Evolutionary conservation across 2,329 filamentous ascomycete species (phyloP).

Genomic region (Sporothrix pseudoabietina): DNA sequence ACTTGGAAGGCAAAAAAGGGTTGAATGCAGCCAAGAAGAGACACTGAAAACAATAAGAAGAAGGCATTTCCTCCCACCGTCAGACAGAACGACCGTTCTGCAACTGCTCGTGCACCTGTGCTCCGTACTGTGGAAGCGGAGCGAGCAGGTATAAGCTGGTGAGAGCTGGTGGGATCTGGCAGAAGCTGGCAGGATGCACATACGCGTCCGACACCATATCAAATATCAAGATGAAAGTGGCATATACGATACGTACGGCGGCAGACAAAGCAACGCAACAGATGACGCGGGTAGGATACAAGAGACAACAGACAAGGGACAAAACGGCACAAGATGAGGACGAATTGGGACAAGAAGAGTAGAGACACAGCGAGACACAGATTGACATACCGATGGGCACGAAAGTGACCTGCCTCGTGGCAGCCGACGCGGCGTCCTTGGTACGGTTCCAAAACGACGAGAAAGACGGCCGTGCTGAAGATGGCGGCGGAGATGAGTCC

Average conservation of each 20-base stretch:
- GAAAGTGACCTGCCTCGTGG: slow-evolving; percentile 43
- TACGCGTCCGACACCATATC: background rate
- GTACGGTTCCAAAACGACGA: slow-evolving; percentile 51
- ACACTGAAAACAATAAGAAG: too few relatives aligned
- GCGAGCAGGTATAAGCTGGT: background rate
- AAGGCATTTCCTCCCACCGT: background rate
- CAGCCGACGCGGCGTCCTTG: slow-evolving; percentile 43
- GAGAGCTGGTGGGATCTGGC: background rate
- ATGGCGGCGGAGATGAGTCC: slow-evolving; percentile 23
- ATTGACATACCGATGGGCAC: slow-evolving; percentile 38
- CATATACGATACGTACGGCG: background rate
- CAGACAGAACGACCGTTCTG: background rate
- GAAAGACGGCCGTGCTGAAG: slow-evolving; percentile 48
- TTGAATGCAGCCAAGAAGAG: background rate
- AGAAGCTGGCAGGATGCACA: background rate
- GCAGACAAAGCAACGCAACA: background rate
- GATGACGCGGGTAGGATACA: background rate
- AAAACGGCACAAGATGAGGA: background rate
- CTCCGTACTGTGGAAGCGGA: background rate
- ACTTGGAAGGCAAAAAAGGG: background rate
- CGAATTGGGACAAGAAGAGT: background rate
- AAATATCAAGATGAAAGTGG: background rate
- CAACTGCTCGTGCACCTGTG: background rate
- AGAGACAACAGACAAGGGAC: background rate
- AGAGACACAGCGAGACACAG: slow-evolving; percentile 18